Evolutionary conservation across 2,329 filamentous ascomycete genomes (phyloP), one percentile per base, ranked within the genome.

Genomic region (Fusarium napiforme): DNA sequence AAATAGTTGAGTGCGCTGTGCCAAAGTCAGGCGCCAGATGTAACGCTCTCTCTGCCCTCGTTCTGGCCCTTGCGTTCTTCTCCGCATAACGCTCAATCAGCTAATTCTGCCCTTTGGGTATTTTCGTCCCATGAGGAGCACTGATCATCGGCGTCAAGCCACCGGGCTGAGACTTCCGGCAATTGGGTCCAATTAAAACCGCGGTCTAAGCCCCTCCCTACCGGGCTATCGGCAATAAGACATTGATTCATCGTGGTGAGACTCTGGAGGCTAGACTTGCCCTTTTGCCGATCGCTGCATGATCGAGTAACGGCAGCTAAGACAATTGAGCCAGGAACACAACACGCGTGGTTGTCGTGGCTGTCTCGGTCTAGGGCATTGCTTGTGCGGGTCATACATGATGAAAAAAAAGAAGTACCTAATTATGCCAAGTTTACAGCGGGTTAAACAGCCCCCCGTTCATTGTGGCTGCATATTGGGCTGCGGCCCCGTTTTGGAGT

Each of bases 181-280:
- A 34, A 21, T 21, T n/a, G 5, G 42, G 36, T 10, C 50, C 61
- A 67, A 52, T 71, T 1, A 47, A 9, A 58, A 7, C 9, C 11
- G 7, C 16, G 5, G 16, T 15, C 23, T 36, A 21, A 39, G 15
- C 42, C 7, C 34, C 34, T 34, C 10, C 18, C 18, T 37, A 15
- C 30, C 67, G 49, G 61, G 30, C 45, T 34, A 45, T 71, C 67
- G 69, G 69, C 52, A 60, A 28, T 37, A 32, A 58, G 28, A 47
- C 39, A 55, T 40, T 19, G 10, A 11, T 12, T 23, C 9, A 7
- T n/a, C 3, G 7, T 9, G 16, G 40, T 23, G 11, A 56, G 19
- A 39, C 50, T 40, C 16, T 36, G 16, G 9, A 28, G 28, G 47
- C 47, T 56, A 56, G 23, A 28, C 37, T n/a, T 30, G 32, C n/a